Percentiles rank a stretch among this genome's conserved stretches.
Conservation (phyloP, 78 protist species). For the Dictyostelium firmibasis region DNA sequence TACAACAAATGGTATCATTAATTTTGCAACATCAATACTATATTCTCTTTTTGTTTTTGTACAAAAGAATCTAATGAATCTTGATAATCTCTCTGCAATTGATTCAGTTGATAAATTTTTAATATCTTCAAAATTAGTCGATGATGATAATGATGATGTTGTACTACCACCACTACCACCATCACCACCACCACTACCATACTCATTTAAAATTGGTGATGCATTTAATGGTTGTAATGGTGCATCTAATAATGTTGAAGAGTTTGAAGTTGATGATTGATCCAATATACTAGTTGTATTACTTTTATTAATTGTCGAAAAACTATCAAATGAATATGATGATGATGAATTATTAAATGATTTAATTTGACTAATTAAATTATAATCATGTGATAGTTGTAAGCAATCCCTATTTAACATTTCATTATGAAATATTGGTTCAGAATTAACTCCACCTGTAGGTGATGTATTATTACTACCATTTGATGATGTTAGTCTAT, state of each 20-base stretch:
- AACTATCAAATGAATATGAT: background rate
- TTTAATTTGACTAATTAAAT: slow-evolving; percentile 31
- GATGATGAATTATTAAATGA: slow-evolving; percentile 7
- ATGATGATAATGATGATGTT: background rate
- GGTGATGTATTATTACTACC: slow-evolving; percentile 7
- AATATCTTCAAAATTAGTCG: background rate
- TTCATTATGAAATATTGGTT: slow-evolving; percentile 47
- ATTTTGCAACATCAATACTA: slow-evolving; percentile 29
- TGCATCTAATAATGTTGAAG: background rate
- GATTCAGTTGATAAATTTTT: background rate
- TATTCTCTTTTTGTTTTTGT: slow-evolving; percentile 33
- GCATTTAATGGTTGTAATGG: background rate
- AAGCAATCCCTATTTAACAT: slow-evolving; percentile 36
- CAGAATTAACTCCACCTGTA: background rate
- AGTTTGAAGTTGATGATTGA: background rate
- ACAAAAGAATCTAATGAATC: slow-evolving; percentile 41
- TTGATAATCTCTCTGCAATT: slow-evolving; percentile 2
- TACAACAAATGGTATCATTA: slow-evolving; percentile 53
- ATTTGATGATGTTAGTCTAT: background rate
- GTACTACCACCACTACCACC: background rate
- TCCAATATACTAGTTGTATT: background rate
- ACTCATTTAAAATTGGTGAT: background rate
- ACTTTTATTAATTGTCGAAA: background rate
- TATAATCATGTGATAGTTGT: slow-evolving; percentile 40
- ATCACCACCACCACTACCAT: background rate